Base-by-base conservation (phyloP, 2,329 filamentous ascomycete species). In the Taxawa tesnikishii region DNA sequence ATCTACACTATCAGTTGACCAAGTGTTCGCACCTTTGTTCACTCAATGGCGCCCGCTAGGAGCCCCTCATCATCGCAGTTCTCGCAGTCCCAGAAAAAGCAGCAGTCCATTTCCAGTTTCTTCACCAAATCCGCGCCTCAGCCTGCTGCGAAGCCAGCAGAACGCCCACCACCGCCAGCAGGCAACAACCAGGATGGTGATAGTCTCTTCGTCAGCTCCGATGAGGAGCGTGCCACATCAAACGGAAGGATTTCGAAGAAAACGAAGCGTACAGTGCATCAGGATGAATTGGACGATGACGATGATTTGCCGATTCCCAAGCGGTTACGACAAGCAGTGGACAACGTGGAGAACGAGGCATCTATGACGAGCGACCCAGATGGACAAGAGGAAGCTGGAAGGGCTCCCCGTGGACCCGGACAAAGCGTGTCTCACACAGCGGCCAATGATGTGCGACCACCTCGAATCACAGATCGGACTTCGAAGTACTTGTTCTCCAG, bases 41-140 rank as follows among this genome's bases (percentile, higher is more conserved):
- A n/a, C n/a, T n/a, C 15, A 21, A 37, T 37, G 34, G 34, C 34
- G 7, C 30, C 29, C 27, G 25, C 28, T 10, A 31, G 25, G 25
- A 36, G 28, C 26, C 34, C 34, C 15, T 31, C 33, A 16, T 17
- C 31, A 9, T 38, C 38, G 5, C 40, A 38, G 12, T 31, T 33
- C 6, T 50, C 51, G 7, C 53, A 37, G 18, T 11, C 55, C 7
- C 56, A 63, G 33, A 81, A 79, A 56, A 82, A 79, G 46, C 83
- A 94, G 50, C 72, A 79, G 43, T 83, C 83, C 1, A 78, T 94
- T 39, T 90, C 83, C n/a, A 37, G 50, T 51, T 48, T 45, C 53
- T 43, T 53, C 50, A 43, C 47, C n/a, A 48, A 44, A 31, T 38
- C 46, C 15, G 35, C 38, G 8, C 29, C 51, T 45, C 31, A 33